Evolutionary conservation across 2,329 filamentous ascomycete genomes (phyloP), one percentile per base, ranked within the genome.

Genomic region (Monosporascus sp.): DNA sequence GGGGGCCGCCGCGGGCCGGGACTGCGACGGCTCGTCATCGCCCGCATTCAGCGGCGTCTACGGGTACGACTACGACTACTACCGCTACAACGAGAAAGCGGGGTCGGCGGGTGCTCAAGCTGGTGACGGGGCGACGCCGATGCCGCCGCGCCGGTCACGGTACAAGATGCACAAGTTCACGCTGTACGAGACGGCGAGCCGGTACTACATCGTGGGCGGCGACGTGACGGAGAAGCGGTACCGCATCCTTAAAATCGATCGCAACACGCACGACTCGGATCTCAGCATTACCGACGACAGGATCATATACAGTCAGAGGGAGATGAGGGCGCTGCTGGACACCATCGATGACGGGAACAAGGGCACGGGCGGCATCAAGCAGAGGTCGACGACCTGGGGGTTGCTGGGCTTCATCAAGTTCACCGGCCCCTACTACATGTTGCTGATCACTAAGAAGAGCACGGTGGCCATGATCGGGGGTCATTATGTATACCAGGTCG

Each of bases 261-360:
- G 94, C 46, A 96, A 90, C 5, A 85, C 86, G 27, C 89, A 92
- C 80, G 65, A 89, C 78, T 59, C 75, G 3, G 89, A 93, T 64
- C 75, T 97, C 56, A 89, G 81, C 62, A 85, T 99, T 61, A 88
- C 88, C 15, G 94, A 99, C 69, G 94, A 99, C 74, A 94, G 95
- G 65, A 96, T 93, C 61, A 83, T 97, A 5, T 99, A 99, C 71
- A 91, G 85, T 48, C 89, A 92, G 65, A 86, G 87, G 68, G 90
- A 97, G 70, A 95, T 97, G 84, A 91, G 88, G 63, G 86, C 94
- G 69, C 79, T 97, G n/a, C 75, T 99, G 47, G 90, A 94, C 68
- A 89, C 92, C 17, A 95, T 99, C 53, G 91, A 97, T 63, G 90
- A 97, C 67, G 94, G 94, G 0, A 99, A 97, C 70, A 92, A 89